Base-by-base conservation (phyloP, 225 moss, liverwort and hornwort species). In the Physcomitrium patens region DNA sequence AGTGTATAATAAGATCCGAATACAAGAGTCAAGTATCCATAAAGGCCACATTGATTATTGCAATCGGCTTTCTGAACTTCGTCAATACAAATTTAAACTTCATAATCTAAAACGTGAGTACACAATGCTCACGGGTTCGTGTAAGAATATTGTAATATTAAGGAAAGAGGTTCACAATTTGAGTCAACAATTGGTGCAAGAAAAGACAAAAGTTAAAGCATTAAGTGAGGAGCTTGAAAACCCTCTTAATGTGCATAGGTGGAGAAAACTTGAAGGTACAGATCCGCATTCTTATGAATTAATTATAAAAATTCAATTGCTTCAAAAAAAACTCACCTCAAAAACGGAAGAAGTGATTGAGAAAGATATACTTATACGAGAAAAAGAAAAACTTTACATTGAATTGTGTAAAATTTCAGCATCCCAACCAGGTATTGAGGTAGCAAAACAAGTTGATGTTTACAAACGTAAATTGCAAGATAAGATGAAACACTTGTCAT, bases 241-340 rank as follows among this genome's bases (percentile, higher is more conserved):
- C 75, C 92, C 94, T 19, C 76, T 92, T 43, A 94, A 94, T 68
- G 94, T 94, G 4, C 94, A 94, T 77, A 84, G 92, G 22, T 94
- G 94, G 94, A 85, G 94, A 26, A 92, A 92, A 70, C 75, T 94
- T 66, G 92, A 94, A 62, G 94, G 94, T 49, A 94, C 86, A 0
- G 87, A 94, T 79, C 90, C 90, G 14, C 83, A 73, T 56, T 83
- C 85, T 47, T 87, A 89, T 60, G 94, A 92, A 27, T 78, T 92
- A 87, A 90, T 94, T 60, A 19, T 89, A 23, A 94, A 92, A 51
- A 90, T 94, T 68, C 94, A 94, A 77, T 85, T 80, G 24, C 83
- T 94, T 24, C 94, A 92, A 61, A 94, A 85, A 17, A 90, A 86
- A 28, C 83, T 94, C 2, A 87, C 80, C 31, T 22, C 74, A 42